Base-by-base conservation (phyloP, 208 protist genomes). In the Blechomonas ayalai region DNA sequence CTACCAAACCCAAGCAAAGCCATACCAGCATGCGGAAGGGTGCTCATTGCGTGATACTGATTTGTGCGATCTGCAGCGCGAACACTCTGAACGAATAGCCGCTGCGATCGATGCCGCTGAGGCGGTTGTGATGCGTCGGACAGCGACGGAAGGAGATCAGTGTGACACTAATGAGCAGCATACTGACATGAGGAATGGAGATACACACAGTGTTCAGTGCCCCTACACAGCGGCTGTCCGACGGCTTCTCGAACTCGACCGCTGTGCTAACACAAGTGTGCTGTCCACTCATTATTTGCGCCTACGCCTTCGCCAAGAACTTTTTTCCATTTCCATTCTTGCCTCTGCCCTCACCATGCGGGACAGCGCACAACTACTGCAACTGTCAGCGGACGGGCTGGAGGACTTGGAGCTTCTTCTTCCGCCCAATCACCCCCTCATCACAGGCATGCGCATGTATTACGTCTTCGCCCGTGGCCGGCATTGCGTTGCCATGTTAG, bases 371-470 rank as follows among this genome's bases (percentile, higher is more conserved):
- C 31, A 52, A 9, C 47, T 90, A 20, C 46, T 84, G 16, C 48
- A 66, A 15, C 43, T 80, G 9, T 64, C 58, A 31, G 61, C 73
- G 13, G 53, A 50, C 37, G 59, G 80, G 1, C 38, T 90, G 36
- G 60, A 74, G 39, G 72, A 77, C 39, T 28, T 90, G 23, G 69
- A 76, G 54, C 34, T 79, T 38, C 25, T 86, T 34, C 31, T 83
- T 9, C 55, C 65, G 0, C 16, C 20, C 20, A 81, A 82, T 51
- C 54, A 83, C 24, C 75, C 75, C 3, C 49, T 85, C 10, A 35
- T 82, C 12, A 90, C 76, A 3, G 76, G 68, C 5, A 45, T 85
- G 44, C 81, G 81, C 38, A 67, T 86, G 55, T 63, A 82, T 42
- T 73, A 82, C 60, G 67, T 73, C 32, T 76, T 86, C 41, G 52